phyloP scores from a whole-genome alignment of 306 rosid genomes.

The Prunus mume region DNA sequence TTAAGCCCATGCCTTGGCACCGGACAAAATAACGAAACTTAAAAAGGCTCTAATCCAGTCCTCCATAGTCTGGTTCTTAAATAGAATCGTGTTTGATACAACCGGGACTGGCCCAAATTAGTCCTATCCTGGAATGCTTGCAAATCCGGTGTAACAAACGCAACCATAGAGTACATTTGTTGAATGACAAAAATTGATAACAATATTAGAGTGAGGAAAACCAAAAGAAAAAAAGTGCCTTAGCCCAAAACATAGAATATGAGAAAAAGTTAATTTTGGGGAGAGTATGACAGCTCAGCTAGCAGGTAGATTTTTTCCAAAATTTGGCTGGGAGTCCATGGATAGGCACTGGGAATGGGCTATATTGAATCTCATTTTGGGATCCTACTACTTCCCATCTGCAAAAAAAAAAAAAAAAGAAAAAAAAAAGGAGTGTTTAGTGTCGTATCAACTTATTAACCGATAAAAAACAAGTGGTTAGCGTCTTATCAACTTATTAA shows the following conservation, averaged over 20 bases:
- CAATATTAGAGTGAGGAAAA: neutral
- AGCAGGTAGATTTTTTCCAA: constrained; percentile 58
- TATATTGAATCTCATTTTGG: constrained; percentile 60
- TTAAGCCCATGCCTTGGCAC: too few species aligned
- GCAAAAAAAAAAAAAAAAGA: neutral
- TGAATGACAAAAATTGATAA: neutral
- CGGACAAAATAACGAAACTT: too few species aligned
- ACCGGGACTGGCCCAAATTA: too few species aligned
- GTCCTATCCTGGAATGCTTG: too few species aligned
- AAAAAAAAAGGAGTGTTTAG: too few species aligned
- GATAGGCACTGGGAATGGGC: constrained; percentile 83
- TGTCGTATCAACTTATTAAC: too few species aligned
- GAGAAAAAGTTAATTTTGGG: constrained; percentile 13
- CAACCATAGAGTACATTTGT: neutral
- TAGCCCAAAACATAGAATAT: constrained; percentile 15
- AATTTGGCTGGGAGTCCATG: constrained; percentile 75
- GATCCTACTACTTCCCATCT: constrained; percentile 88
- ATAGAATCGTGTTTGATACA: too few species aligned
- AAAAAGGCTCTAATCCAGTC: too few species aligned
- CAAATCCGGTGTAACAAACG: too few species aligned
- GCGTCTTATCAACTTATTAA: too few species aligned
- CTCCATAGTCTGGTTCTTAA: too few species aligned
- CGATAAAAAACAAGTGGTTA: too few species aligned
- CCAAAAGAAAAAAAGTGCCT: neutral
- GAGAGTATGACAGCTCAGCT: constrained; percentile 22